Evolutionary conservation across 768 basidiomycete genomes (phyloP), one percentile per base, ranked within the genome.

Genomic region (Kwoniella dejecticola): DNA sequence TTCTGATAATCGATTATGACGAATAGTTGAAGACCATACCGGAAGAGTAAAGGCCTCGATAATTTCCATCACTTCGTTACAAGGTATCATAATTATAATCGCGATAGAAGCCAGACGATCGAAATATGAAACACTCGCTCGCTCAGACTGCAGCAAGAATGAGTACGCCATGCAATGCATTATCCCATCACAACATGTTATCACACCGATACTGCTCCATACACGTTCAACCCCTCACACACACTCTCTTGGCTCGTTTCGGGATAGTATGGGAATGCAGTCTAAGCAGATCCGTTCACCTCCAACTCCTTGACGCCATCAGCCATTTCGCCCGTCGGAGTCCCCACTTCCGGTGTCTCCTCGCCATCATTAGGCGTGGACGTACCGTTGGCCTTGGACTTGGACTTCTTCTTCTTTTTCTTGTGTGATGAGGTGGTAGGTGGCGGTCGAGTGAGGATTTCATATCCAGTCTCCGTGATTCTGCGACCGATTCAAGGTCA

Each of bases 401-500:
- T 62, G 23, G 60, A 50, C 52, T 67, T 67, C 60, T 68, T 68
- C 63, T 64, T 68, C 52, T 68, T 68, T 41, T 64, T 64, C 19
- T 57, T 58, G 44, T 52, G 36, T 27, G 44, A 57, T 6, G 63
- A 63, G 2, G 68, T 52, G 6, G 60, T 48, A 4, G 60, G 44
- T 13, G 71, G 69, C 42, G 73, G 75, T 31, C 78, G 67, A 7
- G 93, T 95, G 27, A 97, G 82, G 64, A 93, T 83, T 77, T 97
- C 93, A 30, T 88, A 88, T 2, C 93, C 93, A 21, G 86, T 88
- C 70, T 93, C 92, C 27, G 93, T 96, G 70, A 97, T 87, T 54
- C 93, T 96, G 73, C 49, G 52, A 57, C 4, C 12, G 21, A 46
- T 41, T 36, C 23, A 24, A 47, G n/a, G n/a, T n/a, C n/a, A n/a